Evolutionary conservation across 2,329 filamentous ascomycete genomes (phyloP), one percentile per base, ranked within the genome.

Genomic region (Calonectria crousiana): DNA sequence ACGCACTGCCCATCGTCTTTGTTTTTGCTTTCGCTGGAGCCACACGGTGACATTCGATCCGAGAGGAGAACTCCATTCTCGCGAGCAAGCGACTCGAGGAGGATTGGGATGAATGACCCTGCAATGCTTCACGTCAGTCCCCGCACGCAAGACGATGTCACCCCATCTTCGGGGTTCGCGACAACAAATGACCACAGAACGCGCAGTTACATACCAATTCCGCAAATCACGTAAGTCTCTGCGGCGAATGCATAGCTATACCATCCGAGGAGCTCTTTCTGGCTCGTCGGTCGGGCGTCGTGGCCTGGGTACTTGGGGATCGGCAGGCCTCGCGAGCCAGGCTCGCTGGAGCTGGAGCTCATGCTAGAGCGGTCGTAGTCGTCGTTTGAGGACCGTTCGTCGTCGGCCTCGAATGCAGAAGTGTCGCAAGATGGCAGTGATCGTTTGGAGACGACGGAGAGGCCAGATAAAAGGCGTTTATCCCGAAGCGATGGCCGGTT

Each of bases 171-270:
- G 34, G 56, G 32, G 56, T 60, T 36, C 56, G 56, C 56, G 30
- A 20, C 6, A 30, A 64, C 47, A 28, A 28, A 23, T n/a, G 20
- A 58, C 26, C 53, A 38, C 28, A 14, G 58, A 64, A 51, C 74
- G 62, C 38, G 53, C n/a, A 34, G 44, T 32, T 23, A 87, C 92
- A 83, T 84, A 95, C 96, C 96, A 71, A 86, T 86, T 67, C 84
- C 85, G 84, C 97, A 98, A 71, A 98, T 95, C 20, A 97, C 95
- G 84, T 98, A 98, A 69, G 97, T 96, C 87, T 99, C 97, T 26
- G 96, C 95, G 30, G 97, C 97, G 89, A 98, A 98, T 52, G 94
- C 94, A 87, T 98, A 98, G 83, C 94, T 93, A 85, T 98, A 99
- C 95, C 97, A 99, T 79, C 96, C 97, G 49, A 92, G 89, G 74